Evolutionary conservation across 768 basidiomycete species (phyloP).

Genomic region (Clavulina sp.): DNA sequence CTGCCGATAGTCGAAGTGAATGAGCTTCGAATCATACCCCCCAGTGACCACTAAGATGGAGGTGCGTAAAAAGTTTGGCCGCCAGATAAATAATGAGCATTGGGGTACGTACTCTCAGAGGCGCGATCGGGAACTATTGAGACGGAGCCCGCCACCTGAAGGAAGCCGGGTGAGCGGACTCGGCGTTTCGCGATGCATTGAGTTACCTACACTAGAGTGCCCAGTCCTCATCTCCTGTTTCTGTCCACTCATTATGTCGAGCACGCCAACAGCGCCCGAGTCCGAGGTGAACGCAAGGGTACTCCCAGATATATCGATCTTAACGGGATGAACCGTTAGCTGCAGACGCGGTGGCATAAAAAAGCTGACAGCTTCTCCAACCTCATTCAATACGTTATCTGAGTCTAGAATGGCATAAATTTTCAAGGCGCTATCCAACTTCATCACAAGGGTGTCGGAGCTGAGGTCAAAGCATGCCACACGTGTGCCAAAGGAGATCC

Average conservation of each 20-base stretch:
- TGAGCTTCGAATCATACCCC: slow-evolving; percentile 51
- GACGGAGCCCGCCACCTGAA: slow-evolving; percentile 51
- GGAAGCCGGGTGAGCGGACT: not conserved
- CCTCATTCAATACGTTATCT: slow-evolving; percentile 53
- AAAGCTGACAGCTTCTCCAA: slow-evolving; percentile 18
- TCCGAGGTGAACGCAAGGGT: slow-evolving; percentile 52
- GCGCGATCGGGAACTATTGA: slow-evolving; percentile 56
- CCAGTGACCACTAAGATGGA: slow-evolving; percentile 37
- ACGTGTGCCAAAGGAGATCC: slow-evolving; percentile 40
- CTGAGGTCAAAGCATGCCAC: slow-evolving; percentile 34
- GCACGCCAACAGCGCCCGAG: slow-evolving; percentile 45
- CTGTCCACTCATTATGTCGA: slow-evolving; percentile 35
- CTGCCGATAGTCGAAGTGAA: slow-evolving; percentile 50
- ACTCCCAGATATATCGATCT: not conserved
- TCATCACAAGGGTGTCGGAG: slow-evolving; percentile 35
- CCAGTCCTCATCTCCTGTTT: slow-evolving; percentile 40
- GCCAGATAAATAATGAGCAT: not conserved
- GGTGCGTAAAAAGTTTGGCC: not conserved
- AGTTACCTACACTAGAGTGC: slow-evolving; percentile 43
- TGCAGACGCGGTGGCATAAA: not conserved
- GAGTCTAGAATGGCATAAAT: slow-evolving; percentile 27
- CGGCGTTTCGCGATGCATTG: not conserved
- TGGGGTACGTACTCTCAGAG: slow-evolving; percentile 26
- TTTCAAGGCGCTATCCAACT: slow-evolving; percentile 29
- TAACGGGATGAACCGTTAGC: not conserved